A percentile compares a stretch with the other conserved stretches of the same genome.
phyloP scores from a whole-genome alignment of 345 rosid genomes.

The Iberis pinnata region DNA sequence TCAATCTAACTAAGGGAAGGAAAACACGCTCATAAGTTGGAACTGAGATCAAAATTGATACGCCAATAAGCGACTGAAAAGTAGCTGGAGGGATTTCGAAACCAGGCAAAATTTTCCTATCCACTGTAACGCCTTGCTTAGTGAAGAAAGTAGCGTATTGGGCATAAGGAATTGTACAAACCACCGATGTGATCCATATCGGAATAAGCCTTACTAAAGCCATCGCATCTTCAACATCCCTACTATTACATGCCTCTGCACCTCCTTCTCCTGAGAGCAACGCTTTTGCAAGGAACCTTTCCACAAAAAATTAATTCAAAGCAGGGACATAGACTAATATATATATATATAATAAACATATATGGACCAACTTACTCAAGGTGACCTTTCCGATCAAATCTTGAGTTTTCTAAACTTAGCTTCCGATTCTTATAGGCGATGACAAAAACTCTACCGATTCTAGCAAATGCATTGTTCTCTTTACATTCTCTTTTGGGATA shows the following conservation, averaged over 20 bases:
- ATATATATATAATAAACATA: no score
- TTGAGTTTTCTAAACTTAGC: background rate
- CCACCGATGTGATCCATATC: slow-evolving; percentile 64
- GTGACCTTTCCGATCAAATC: slow-evolving; percentile 5
- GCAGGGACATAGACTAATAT: background rate
- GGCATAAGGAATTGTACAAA: slow-evolving; percentile 48
- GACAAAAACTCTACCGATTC: slow-evolving; percentile 27
- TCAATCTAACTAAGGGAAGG: slow-evolving; percentile 49
- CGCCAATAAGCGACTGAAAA: slow-evolving; percentile 52
- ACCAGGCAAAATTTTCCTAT: slow-evolving; percentile 41
- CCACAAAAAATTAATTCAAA: slow-evolving; percentile 1
- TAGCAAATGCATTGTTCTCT: slow-evolving; percentile 15
- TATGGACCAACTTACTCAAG: slow-evolving; percentile 7
- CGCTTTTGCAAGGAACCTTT: slow-evolving; percentile 45
- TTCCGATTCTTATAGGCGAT: slow-evolving; percentile 25
- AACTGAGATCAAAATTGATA: slow-evolving; percentile 52
- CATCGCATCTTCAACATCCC: slow-evolving; percentile 80
- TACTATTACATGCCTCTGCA: slow-evolving; percentile 42
- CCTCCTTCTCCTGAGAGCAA: slow-evolving; percentile 30
- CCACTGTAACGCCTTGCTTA: slow-evolving; percentile 75
- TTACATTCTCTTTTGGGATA: slow-evolving; percentile 1
- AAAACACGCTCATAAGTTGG: slow-evolving; percentile 61
- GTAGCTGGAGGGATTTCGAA: slow-evolving; percentile 67
- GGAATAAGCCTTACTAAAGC: slow-evolving; percentile 63
- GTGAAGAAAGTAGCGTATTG: slow-evolving; percentile 71